These are phyloP conservation scores for Akebia trifoliata DNA, from an alignment of 164 flowering plant genomes.

Conservation along the genomic window DNA sequence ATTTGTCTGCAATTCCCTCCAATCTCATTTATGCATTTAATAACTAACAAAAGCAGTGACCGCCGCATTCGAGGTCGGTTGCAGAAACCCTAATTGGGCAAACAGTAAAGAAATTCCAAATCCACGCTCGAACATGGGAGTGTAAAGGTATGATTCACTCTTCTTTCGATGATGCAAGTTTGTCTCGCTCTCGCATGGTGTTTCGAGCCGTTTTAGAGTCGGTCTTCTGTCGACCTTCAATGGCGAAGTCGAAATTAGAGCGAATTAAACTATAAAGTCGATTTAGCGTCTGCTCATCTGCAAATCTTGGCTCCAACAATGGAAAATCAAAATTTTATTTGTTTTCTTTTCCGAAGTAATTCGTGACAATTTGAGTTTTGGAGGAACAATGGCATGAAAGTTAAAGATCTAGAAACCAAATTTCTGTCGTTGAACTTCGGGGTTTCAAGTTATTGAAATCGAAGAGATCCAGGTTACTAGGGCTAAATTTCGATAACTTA, in stretches of 20 bases:
- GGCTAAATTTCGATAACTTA: not conserved
- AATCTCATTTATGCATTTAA: not conserved
- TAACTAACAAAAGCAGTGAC: too few species aligned
- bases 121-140: not conserved
- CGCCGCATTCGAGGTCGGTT: too few species aligned
- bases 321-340: not conserved
- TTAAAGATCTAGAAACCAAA: not conserved
- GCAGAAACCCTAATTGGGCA: slow-evolving; percentile 12
- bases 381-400: not conserved
- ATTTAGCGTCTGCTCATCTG: not conserved
- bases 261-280: not conserved
- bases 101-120: not conserved
- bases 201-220: not conserved
- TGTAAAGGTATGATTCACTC: slow-evolving; percentile 9
- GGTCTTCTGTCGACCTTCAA: not conserved
- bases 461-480: not conserved
- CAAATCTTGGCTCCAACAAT: not conserved
- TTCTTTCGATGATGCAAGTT: not conserved
- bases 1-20: slow-evolving; percentile 8
- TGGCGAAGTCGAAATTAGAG: not conserved
- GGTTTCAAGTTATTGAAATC: not conserved
- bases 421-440: not conserved
- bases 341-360: not conserved
- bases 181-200: not conserved
- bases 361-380: not conserved